Percentiles rank a stretch among this genome's conserved stretches.
Conservation (phyloP, 2,329 filamentous ascomycete genomes). For the Chaetomium strumarium region DNA sequence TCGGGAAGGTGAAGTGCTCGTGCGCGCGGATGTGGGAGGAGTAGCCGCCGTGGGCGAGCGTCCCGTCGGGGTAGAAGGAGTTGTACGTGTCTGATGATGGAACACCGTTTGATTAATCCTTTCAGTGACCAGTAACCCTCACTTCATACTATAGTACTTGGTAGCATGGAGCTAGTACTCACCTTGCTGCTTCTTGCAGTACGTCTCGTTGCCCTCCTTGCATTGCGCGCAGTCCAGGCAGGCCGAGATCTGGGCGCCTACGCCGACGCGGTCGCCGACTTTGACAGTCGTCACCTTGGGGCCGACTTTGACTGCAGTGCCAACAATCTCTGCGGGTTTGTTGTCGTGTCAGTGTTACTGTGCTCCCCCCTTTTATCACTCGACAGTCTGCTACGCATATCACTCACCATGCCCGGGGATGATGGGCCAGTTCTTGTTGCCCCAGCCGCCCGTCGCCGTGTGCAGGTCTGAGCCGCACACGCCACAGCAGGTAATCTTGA, state of each 20-base stretch:
- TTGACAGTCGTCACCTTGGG: conserved; percentile 55
- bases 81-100: conserved; percentile 52
- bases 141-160: too few species aligned
- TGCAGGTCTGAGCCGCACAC: conserved; percentile 68
- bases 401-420: conserved; percentile 58
- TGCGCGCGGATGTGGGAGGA: conserved; percentile 42
- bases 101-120: too few species aligned
- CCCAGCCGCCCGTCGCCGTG: conserved; percentile 65
- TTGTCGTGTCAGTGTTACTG: neutral
- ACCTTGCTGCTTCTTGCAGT: conserved; percentile 50
- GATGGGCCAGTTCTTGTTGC: conserved; percentile 54
- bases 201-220: conserved; percentile 60
- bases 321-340: conserved; percentile 53
- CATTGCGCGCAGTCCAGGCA: conserved; percentile 61
- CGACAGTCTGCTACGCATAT: too few species aligned
- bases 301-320: conserved; percentile 62
- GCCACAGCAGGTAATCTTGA: conserved; percentile 78
- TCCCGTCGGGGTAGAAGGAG: conserved; percentile 45
- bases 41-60: conserved; percentile 53
- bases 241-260: conserved; percentile 60
- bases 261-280: conserved; percentile 58
- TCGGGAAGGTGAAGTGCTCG: conserved; percentile 66
- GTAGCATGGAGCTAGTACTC: too few species aligned
- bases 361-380: too few species aligned
- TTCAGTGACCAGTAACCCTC: too few species aligned